These are phyloP conservation scores for Avicennia marina DNA, from an alignment of 257 asterid genomes.

Conservation along the genomic window DNA sequence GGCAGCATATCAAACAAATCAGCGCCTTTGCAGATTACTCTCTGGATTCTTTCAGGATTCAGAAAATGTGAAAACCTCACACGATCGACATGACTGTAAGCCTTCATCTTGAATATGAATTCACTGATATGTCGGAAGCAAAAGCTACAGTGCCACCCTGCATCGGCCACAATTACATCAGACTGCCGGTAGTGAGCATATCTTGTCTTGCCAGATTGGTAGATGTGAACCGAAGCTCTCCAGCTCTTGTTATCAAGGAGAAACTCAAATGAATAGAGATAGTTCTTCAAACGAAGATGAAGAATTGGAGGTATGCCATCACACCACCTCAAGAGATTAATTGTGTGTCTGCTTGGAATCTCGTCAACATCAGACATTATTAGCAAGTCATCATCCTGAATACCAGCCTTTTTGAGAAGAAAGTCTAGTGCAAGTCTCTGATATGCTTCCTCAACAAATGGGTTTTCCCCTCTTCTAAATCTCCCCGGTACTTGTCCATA, in stretches of 20 bases:
- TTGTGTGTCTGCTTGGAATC: slow-evolving; percentile 70
- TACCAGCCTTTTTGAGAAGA: slow-evolving; percentile 71
- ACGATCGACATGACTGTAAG: slow-evolving; percentile 81
- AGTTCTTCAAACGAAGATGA: slow-evolving; percentile 75
- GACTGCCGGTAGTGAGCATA: slow-evolving; percentile 81
- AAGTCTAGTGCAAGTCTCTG: slow-evolving; percentile 73
- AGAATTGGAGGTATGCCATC: slow-evolving; percentile 65
- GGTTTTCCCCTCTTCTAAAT: slow-evolving; percentile 68
- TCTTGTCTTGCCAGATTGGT: slow-evolving; percentile 63
- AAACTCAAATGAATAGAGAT: slow-evolving; percentile 81
- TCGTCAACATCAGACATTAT: slow-evolving; percentile 95
- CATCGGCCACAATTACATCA: slow-evolving; percentile 60
- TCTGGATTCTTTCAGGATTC: slow-evolving; percentile 70
- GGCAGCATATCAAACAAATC: slow-evolving; percentile 90
- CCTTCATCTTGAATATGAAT: slow-evolving; percentile 86
- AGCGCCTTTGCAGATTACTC: slow-evolving; percentile 74
- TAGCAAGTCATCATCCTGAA: slow-evolving; percentile 77
- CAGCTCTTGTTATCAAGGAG: slow-evolving; percentile 65
- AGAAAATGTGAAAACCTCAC: slow-evolving; percentile 77
- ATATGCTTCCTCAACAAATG: slow-evolving; percentile 80
- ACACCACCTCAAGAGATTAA: slow-evolving; percentile 81
- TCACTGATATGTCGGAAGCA: slow-evolving; percentile 70
- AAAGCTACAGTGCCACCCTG: slow-evolving; percentile 98
- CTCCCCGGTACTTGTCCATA: slow-evolving; percentile 72
- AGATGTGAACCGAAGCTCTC: slow-evolving; percentile 79